Conservation (phyloP, 176 grass and related monocot genomes). For the Aegilops speltoides region DNA sequence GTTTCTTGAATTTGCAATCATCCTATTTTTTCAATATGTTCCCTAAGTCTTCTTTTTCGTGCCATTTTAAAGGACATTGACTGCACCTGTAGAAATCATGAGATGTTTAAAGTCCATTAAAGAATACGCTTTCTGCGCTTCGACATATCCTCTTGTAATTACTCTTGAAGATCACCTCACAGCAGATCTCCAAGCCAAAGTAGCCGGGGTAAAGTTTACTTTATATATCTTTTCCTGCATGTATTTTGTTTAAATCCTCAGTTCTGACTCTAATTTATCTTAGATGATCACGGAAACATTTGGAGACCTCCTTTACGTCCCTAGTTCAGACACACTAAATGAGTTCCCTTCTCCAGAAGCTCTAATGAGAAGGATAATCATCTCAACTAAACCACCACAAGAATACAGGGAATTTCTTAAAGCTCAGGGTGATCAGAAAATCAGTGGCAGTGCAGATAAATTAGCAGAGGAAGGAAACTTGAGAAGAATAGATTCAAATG, state of each 20-base stretch:
- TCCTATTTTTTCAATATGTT: neutral
- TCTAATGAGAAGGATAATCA: constrained; percentile 79
- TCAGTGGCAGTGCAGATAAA: neutral
- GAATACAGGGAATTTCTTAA: constrained; percentile 83
- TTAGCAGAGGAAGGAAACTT: constrained; percentile 34
- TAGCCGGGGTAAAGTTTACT: constrained; percentile 62
- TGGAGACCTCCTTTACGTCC: constrained; percentile 69
- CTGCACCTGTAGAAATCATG: constrained; percentile 72
- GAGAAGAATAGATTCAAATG: constrained; percentile 58
- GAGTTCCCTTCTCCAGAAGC: constrained; percentile 90
- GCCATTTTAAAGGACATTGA: constrained; percentile 68
- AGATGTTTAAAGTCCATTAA: constrained; percentile 86
- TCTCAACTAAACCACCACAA: constrained; percentile 96
- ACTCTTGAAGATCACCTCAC: constrained; percentile 99
- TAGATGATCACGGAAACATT: constrained; percentile 83
- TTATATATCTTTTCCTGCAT: neutral
- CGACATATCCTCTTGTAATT: constrained; percentile 80
- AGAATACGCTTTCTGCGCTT: constrained; percentile 71
- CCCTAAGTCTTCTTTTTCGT: constrained; percentile 26
- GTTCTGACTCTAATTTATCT: constrained; percentile 23
- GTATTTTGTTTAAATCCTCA: neutral
- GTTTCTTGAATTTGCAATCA: constrained; percentile 1
- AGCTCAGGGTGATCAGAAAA: constrained; percentile 37
- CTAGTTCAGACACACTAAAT: constrained; percentile 55
- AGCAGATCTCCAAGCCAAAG: constrained; percentile 90